Percentiles rank a stretch among this genome's conserved stretches.
Evolutionary conservation across 306 rosid genomes (phyloP).

Genomic region (Citrullus amarus): DNA sequence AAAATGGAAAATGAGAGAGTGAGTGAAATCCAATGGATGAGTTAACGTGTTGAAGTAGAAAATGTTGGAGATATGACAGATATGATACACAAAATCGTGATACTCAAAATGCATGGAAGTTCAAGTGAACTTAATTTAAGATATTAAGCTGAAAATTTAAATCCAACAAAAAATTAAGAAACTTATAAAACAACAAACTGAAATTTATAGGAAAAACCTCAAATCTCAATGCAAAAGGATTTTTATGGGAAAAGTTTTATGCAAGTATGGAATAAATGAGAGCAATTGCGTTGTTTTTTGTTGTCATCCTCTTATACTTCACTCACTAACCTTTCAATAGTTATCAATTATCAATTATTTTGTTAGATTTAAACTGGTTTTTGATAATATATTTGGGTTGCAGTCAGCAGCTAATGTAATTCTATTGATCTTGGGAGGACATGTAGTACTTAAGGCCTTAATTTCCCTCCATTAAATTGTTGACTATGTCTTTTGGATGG

Average conservation of each 20-base stretch:
- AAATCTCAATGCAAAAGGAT: background rate
- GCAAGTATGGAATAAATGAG: background rate
- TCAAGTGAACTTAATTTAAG: too few relatives aligned
- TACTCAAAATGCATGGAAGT: too few relatives aligned
- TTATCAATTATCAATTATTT: background rate
- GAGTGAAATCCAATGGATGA: too few relatives aligned
- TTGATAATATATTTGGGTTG: background rate
- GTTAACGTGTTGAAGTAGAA: too few relatives aligned
- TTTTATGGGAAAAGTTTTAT: background rate
- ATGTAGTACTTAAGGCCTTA: background rate
- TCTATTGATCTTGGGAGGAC: background rate
- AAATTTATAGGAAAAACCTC: too few relatives aligned
- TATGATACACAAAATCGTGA: too few relatives aligned
- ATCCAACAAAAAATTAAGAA: too few relatives aligned
- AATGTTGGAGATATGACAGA: too few relatives aligned
- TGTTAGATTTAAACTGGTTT: background rate
- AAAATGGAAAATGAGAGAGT: too few relatives aligned
- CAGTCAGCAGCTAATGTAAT: background rate
- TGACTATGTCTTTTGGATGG: conserved; percentile 13
- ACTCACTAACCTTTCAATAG: background rate
- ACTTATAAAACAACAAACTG: too few relatives aligned
- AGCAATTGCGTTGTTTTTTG: background rate
- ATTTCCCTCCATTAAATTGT: background rate
- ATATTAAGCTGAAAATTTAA: too few relatives aligned
- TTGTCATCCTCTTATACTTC: background rate